These are phyloP conservation scores for Ceratobasidium sp. DNA, from an alignment of 1,284 basidiomycete species.

Conservation along the genomic window DNA sequence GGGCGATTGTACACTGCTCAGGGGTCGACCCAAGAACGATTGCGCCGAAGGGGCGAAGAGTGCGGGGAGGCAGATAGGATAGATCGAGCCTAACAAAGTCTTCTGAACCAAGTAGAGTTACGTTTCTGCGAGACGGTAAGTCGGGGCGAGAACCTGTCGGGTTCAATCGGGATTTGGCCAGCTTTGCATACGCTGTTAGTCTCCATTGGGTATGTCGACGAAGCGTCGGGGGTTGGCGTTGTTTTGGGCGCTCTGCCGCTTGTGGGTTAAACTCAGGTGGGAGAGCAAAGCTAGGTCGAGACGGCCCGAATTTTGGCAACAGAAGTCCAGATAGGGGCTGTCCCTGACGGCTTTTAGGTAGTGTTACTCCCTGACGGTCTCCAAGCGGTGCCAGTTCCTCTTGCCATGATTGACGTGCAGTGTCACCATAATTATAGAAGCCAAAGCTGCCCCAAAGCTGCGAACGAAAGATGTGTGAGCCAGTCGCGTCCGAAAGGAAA, in stretches of 20 bases:
- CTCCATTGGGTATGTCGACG: slow-evolving; percentile 1
- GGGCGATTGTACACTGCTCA: neutral
- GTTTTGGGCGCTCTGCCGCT: neutral
- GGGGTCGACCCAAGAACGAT: slow-evolving; percentile 2
- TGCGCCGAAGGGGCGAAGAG: slow-evolving; percentile 1
- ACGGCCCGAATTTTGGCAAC: neutral
- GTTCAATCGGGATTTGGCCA: slow-evolving; percentile 11
- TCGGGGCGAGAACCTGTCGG: slow-evolving; percentile 2
- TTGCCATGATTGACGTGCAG: too few relatives aligned
- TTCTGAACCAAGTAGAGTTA: neutral
- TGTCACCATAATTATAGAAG: too few relatives aligned
- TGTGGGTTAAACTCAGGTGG: neutral
- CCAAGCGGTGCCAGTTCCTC: too few relatives aligned
- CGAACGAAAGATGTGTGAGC: too few relatives aligned
- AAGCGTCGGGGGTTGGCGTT: neutral
- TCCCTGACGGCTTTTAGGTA: too few relatives aligned
- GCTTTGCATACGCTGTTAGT: neutral
- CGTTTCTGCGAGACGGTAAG: slow-evolving; percentile 1
- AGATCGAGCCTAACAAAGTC: neutral
- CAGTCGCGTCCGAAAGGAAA: too few relatives aligned
- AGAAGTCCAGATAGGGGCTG: neutral
- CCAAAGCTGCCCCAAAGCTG: too few relatives aligned
- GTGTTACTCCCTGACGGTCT: too few relatives aligned
- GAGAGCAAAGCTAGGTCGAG: neutral
- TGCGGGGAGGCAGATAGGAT: neutral